These are phyloP conservation scores for Orobanche coerulescens DNA, from an alignment of 257 asterid genomes.

Conservation along the genomic window DNA sequence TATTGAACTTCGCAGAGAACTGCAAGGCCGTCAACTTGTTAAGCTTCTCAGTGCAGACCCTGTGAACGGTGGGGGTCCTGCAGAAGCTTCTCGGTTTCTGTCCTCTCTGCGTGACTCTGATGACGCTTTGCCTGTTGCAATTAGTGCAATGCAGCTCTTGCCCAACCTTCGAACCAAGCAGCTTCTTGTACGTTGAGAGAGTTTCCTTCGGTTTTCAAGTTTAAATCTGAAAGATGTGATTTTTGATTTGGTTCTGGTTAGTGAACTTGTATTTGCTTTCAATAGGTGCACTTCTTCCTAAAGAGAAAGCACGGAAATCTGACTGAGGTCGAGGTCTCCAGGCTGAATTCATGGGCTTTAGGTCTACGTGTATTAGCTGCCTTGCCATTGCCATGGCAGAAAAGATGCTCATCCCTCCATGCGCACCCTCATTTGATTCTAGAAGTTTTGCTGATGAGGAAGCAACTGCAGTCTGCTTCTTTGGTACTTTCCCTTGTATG, in stretches of 20 bases:
- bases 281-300: constrained; percentile 90
- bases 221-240: constrained; percentile 21
- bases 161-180: constrained; percentile 95
- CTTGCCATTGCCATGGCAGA: constrained; percentile 97
- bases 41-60: constrained; percentile 97
- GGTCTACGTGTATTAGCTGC: constrained; percentile 95
- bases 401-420: constrained; percentile 89
- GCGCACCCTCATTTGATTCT: constrained; percentile 94
- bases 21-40: constrained; percentile 97
- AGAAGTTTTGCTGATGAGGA: constrained; percentile 95
- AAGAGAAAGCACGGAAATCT: constrained; percentile 87
- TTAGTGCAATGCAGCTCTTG: constrained; percentile 97
- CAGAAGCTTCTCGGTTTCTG: constrained; percentile 98
- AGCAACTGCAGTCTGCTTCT: constrained; percentile 94
- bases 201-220: constrained; percentile 25
- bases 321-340: constrained; percentile 77
- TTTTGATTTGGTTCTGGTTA: constrained; percentile 16
- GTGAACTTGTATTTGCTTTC: constrained; percentile 26
- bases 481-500: constrained; percentile 46
- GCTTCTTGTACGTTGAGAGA: constrained; percentile 72
- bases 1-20: constrained; percentile 89
- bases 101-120: constrained; percentile 83
- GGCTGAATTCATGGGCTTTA: constrained; percentile 95
- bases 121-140: constrained; percentile 97
- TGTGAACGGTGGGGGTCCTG: constrained; percentile 96